A percentile compares a stretch with the other conserved stretches of the same genome.
These are phyloP conservation scores for Ceratobasidium papillatum DNA, from an alignment of 1,284 basidiomycete genomes.

Conservation along the genomic window DNA sequence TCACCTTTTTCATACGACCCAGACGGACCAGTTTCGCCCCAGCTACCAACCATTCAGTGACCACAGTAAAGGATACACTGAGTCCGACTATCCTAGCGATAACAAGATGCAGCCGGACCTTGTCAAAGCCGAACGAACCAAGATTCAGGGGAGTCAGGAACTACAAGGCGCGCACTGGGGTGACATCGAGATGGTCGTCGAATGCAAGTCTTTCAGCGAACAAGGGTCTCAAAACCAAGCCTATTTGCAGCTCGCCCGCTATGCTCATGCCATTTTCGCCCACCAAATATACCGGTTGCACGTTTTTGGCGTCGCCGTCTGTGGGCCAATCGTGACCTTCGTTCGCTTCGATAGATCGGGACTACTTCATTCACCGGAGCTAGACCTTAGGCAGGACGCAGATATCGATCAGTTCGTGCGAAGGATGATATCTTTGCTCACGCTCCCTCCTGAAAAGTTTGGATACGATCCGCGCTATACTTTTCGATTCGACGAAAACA, in stretches of 20 bases:
- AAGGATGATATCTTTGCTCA: not conserved
- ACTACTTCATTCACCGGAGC: not conserved
- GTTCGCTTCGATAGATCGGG: not conserved
- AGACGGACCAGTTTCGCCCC: not conserved
- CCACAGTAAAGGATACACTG: not conserved
- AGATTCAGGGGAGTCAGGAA: no score
- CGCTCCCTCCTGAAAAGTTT: not conserved
- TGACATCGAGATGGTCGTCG: slow-evolving; percentile 19
- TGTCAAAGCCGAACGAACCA: not conserved
- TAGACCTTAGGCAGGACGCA: not conserved
- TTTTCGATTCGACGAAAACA: not conserved
- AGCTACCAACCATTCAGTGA: not conserved
- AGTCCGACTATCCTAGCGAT: not conserved
- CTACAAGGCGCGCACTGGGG: slow-evolving; percentile 13
- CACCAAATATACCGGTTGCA: slow-evolving; percentile 31
- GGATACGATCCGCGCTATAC: not conserved
- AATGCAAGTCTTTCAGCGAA: slow-evolving; percentile 2
- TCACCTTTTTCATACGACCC: not conserved
- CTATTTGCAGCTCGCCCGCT: slow-evolving; percentile 26
- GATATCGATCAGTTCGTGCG: not conserved
- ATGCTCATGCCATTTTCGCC: slow-evolving; percentile 11
- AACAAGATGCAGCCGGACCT: not conserved
- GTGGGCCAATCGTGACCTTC: no score
- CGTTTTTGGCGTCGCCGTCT: no score
- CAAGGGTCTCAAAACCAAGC: not conserved